Base-by-base conservation (phyloP, 192 early-diverging fungal genomes). In the Linderina pennispora region DNA sequence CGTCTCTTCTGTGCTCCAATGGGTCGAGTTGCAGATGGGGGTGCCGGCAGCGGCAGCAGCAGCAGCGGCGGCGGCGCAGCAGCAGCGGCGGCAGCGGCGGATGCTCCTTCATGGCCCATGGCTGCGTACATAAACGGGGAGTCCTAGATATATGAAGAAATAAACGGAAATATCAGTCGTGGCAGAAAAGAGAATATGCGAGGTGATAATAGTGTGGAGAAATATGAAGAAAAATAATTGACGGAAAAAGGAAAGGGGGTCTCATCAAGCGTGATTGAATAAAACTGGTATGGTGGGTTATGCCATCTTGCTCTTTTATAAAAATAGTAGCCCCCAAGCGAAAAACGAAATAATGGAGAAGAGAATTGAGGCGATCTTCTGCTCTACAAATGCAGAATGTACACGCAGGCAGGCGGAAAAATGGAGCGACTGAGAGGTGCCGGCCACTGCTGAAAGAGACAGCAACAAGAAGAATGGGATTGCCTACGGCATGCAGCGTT, bases 1-100 rank as follows among this genome's bases (percentile, higher is more conserved):
- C 13, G 65, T 68, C 31, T 68, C 65, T 15, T 73, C 70, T 20
- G 43, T 73, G 38, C 70, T 73, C 70, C 70, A 73, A 44, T 73
- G 70, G 20, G 70, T 73, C 19, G 70, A 73, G 70, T 73, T 73
- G 35, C 24, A 40, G 38, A 51, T 43, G 19, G 49, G 39, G 6
- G 49, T 23, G 16, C 38, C 39, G 17, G 45, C 32, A 5, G 43
- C 43, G 4, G 23, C 45, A 3, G 55, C 55, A 2, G 56, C 62
- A 10, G 55, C 55, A 13, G 55, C 62, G 1, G 62, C 62, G 3
- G 62, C 62, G 0, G 54, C 54, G 6, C 51, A 10, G 59, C 48
- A 1, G 64, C 56, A 4, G 66, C 55, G 14, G 55, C 43, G 7
- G 53, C 32, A 15, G 53, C 44, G 6, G 35, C 48, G 18, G 20